Base-by-base conservation (phyloP, 148 eudicot species). In the Cornus controversa region DNA sequence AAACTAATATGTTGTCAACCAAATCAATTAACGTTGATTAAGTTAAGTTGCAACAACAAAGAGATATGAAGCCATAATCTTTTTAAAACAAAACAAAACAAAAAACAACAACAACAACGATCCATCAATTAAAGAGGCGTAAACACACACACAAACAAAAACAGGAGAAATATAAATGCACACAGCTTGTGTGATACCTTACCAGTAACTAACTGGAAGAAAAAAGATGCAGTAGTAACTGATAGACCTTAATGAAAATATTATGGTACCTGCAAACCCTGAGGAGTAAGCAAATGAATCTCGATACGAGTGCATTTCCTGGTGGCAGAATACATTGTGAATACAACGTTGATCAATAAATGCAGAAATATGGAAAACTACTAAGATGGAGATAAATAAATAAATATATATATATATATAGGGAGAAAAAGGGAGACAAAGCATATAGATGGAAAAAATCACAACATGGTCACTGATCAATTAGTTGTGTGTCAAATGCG, bases 241-340 rank as follows among this genome's bases (percentile, higher is more conserved):
- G 36, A 13, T 40, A 27, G 34, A 67, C 47, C 4, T 45, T 36
- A 34, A 66, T 50, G 54, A 67, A 45, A 45, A 68, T 75, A 78
- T 26, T 36, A 34, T 16, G 74, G 63, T 82, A 93, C 98, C 97
- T 92, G 98, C 84, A 94, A 87, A 68, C 98, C 98, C 83, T 91
- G 96, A n/a, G 97, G 89, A 58, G 97, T 84, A 72, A 93, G 84
- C 79, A 91, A 80, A 82, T 95, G 99, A 75, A 95, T 95, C 90
- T 95, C 99, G 74, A 95, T 85, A n/a, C 92, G 81, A 23, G 92
- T 91, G 82, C 92, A 91, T 91, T 91, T 91, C 86, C 95, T 91
- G 90, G 47, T 22, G 53, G 26, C 14, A 80, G 13, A 23, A 1
- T 2, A 16, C n/a, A 57, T 57, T 57, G 63, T 20, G 23, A 57